Conservation (phyloP, 2,329 filamentous ascomycete species). For the Acephala macrosclerotiorum region DNA sequence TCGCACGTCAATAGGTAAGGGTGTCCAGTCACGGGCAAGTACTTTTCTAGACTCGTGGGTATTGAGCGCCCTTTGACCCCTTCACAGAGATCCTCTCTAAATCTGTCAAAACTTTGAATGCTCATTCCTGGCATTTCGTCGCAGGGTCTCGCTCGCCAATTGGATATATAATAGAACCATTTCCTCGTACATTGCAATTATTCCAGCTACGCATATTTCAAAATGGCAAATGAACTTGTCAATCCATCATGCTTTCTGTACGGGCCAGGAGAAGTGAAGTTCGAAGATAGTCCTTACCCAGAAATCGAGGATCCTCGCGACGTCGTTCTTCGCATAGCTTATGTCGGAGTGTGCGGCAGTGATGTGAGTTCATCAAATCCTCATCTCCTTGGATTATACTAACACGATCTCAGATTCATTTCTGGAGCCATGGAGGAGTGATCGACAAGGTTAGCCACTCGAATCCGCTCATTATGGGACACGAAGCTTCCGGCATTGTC, state of each 20-base stretch:
- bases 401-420: slow-evolving; percentile 29
- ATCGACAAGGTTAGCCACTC: slow-evolving; percentile 55
- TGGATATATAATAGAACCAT: not conserved
- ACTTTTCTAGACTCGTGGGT: not conserved
- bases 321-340: slow-evolving; percentile 53
- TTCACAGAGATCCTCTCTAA: not conserved
- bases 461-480: slow-evolving; percentile 55
- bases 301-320: slow-evolving; percentile 49
- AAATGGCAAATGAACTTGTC: slow-evolving; percentile 34
- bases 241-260: slow-evolving; percentile 57
- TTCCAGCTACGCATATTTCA: not conserved
- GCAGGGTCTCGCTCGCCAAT: not conserved
- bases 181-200: not conserved
- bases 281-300: slow-evolving; percentile 53
- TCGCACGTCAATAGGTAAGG: not conserved
- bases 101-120: not conserved
- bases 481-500: slow-evolving; percentile 50
- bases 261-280: slow-evolving; percentile 51
- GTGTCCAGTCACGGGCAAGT: not conserved
- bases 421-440: slow-evolving; percentile 52
- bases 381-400: not conserved
- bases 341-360: slow-evolving; percentile 56
- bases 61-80: not conserved
- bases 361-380: slow-evolving; percentile 48
- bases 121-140: too few species aligned